Evolutionary conservation across 202 grass and related monocot species (phyloP).

Genomic region (Miscanthus sacchariflorus): DNA sequence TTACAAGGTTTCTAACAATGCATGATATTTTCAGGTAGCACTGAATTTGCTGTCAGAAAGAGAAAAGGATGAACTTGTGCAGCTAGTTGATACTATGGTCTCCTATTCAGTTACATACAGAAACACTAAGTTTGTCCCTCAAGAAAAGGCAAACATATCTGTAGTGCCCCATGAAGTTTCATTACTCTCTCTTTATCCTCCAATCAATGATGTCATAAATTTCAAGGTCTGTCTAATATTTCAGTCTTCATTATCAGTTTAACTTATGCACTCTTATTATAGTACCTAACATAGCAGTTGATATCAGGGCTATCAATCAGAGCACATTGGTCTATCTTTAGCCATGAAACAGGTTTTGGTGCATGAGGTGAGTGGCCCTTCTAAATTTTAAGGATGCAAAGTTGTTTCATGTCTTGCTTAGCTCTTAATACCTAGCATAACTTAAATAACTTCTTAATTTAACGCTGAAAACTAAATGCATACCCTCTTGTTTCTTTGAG

Average conservation of each 20-base stretch:
- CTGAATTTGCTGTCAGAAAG: constrained; percentile 82
- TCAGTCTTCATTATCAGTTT: constrained; percentile 26
- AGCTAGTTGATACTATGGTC: constrained; percentile 97
- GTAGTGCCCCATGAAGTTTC: constrained; percentile 60
- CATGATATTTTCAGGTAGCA: constrained; percentile 68
- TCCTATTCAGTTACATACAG: constrained; percentile 86
- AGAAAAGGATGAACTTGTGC: constrained; percentile 78
- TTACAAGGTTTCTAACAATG: constrained; percentile 45
- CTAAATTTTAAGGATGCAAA: constrained; percentile 5
- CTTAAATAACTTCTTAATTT: constrained; percentile 5
- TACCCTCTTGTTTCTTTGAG: constrained; percentile 9
- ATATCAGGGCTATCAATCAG: constrained; percentile 76
- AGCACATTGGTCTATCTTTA: constrained; percentile 76
- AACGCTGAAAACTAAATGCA: constrained; percentile 24
- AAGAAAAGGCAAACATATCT: constrained; percentile 67
- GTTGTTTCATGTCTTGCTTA: constrained; percentile 44
- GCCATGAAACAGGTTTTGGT: constrained; percentile 85
- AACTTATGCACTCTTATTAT: constrained; percentile 30
- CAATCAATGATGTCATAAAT: constrained; percentile 73
- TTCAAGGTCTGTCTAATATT: constrained; percentile 67
- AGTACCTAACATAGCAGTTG: constrained; percentile 52
- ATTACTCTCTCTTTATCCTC: constrained; percentile 69
- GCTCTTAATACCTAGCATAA: background rate
- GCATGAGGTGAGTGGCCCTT: constrained; percentile 71
- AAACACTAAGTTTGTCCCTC: constrained; percentile 68